A percentile compares a stretch with the other conserved stretches of the same genome.
phyloP scores from a whole-genome alignment of 768 basidiomycete species.

The Galerina marginata region DNA sequence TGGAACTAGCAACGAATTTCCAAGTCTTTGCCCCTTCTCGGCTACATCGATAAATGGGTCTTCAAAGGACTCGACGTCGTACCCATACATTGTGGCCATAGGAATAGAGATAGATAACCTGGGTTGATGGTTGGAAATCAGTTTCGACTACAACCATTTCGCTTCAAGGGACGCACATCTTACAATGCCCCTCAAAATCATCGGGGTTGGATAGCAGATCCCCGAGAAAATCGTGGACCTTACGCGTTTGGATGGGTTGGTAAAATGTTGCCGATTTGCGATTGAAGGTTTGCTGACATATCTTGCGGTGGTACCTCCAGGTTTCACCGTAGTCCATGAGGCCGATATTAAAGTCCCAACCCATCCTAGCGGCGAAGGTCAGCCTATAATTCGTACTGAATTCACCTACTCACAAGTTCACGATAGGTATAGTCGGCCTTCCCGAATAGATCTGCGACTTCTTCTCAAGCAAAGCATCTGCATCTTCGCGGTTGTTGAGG shows the following conservation, averaged over 20 bases:
- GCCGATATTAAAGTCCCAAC: constrained; percentile 13
- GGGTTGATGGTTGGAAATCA: background rate
- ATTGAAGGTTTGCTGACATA: constrained; percentile 25
- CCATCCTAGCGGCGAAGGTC: constrained; percentile 4
- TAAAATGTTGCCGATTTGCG: constrained; percentile 3
- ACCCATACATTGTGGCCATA: constrained; percentile 44
- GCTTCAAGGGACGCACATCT: constrained; percentile 1
- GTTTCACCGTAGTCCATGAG: constrained; percentile 21
- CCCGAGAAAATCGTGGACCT: constrained; percentile 11
- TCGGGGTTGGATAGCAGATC: constrained; percentile 11
- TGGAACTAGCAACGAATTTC: constrained; percentile 10
- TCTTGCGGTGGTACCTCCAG: constrained; percentile 23
- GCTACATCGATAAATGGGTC: constrained; percentile 42
- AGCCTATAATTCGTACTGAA: background rate
- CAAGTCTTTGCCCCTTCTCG: constrained; percentile 24
- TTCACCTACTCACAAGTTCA: constrained; percentile 43
- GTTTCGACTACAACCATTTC: background rate
- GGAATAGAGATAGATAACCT: constrained; percentile 37
- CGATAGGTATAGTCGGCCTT: constrained; percentile 42
- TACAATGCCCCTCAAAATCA: constrained; percentile 7
- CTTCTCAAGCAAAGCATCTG: constrained; percentile 56
- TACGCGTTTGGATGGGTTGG: constrained; percentile 8
- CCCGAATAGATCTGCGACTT: constrained; percentile 55
- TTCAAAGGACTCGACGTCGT: constrained; percentile 32
- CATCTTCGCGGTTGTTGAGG: constrained; percentile 32